A percentile compares a stretch with the other conserved stretches of the same genome.
Conservation (phyloP, 768 basidiomycete genomes). For the Leccinum rimulosum region DNA sequence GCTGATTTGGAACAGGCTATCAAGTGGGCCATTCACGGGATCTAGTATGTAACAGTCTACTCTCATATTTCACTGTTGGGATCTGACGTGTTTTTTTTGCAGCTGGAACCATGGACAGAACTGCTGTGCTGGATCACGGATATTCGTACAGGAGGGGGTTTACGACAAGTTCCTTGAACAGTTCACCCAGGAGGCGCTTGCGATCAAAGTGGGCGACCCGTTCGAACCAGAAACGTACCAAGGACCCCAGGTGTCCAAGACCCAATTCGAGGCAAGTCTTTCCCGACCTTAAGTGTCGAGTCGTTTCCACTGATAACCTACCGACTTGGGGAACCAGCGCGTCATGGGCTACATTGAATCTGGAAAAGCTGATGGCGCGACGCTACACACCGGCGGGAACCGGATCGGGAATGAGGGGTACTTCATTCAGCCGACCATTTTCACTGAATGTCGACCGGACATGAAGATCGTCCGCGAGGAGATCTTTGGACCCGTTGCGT, state of each 20-base stretch:
- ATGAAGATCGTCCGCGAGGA: conserved; percentile 15
- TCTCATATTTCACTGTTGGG: neutral
- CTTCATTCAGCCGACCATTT: conserved; percentile 14
- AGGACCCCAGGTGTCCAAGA: conserved; percentile 13
- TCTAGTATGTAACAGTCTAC: conserved; percentile 4
- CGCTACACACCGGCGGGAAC: conserved; percentile 1
- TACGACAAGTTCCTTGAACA: conserved; percentile 4
- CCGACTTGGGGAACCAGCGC: neutral
- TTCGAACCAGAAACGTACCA: conserved; percentile 7
- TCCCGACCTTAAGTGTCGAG: too few species aligned
- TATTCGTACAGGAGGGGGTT: conserved; percentile 9
- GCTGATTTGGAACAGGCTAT: conserved; percentile 13
- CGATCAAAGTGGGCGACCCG: conserved; percentile 9
- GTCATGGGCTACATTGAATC: conserved; percentile 13
- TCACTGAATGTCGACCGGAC: conserved; percentile 4
- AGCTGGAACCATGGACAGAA: conserved; percentile 11
- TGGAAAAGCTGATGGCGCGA: conserved; percentile 7
- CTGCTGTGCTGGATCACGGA: conserved; percentile 12
- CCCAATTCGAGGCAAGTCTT: conserved; percentile 5
- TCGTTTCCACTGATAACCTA: neutral
- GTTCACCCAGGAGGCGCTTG: conserved; percentile 7
- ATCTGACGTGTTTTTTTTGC: neutral
- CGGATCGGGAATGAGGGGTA: conserved; percentile 7
- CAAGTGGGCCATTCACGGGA: conserved; percentile 10
- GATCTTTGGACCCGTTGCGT: conserved; percentile 12